phyloP scores from a whole-genome alignment of 345 rosid species.

The Citropsis articulata region DNA sequence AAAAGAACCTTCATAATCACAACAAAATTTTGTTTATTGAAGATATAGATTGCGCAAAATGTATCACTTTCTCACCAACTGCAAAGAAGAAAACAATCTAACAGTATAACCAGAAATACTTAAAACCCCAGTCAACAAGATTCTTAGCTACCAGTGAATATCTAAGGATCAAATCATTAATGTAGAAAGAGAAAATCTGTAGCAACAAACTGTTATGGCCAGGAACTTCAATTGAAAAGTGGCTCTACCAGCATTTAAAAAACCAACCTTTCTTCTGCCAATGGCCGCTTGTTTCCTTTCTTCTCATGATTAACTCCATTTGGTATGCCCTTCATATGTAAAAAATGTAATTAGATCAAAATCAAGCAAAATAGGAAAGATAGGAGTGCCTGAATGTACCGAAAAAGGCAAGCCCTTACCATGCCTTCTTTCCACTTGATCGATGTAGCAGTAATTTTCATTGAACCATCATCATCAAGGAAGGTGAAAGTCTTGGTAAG shows the following conservation, averaged over 20 bases:
- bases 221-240: not conserved
- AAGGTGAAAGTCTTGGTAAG: conserved; percentile 79
- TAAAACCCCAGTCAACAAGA: not conserved
- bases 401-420: conserved; percentile 35
- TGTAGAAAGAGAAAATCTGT: not conserved
- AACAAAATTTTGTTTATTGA: not conserved
- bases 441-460: conserved; percentile 65
- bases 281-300: conserved; percentile 81
- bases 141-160: not conserved
- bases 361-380: not conserved
- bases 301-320: conserved; percentile 83
- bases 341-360: conserved; percentile 16
- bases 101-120: not conserved
- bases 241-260: not conserved
- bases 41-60: not conserved
- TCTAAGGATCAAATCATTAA: not conserved
- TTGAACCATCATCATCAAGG: conserved; percentile 88
- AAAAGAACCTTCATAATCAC: not conserved
- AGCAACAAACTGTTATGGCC: not conserved
- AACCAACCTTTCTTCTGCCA: conserved; percentile 67
- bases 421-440: conserved; percentile 93
- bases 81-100: not conserved
- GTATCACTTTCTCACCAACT: not conserved
- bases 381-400: not conserved
- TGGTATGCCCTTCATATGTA: conserved; percentile 58